Evolutionary conservation across 352 stramenopile species (phyloP).

Genomic region (Phytophthora hybrid): DNA sequence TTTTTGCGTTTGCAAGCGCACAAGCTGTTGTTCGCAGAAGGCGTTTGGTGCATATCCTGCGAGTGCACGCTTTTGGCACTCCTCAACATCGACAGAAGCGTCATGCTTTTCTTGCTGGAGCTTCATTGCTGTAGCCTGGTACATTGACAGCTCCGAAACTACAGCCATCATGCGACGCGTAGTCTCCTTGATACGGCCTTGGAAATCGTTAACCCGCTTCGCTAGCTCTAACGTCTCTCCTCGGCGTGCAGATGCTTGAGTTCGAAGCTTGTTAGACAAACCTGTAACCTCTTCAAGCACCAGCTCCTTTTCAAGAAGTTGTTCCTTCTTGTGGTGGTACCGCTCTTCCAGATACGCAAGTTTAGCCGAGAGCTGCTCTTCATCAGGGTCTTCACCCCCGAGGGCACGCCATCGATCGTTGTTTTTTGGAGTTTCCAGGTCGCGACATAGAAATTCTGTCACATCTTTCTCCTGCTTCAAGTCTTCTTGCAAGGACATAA

Average conservation of each 20-base stretch:
- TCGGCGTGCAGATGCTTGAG: constrained; percentile 77
- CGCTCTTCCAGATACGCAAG: constrained; percentile 87
- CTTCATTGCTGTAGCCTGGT: constrained; percentile 95
- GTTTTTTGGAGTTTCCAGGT: constrained; percentile 93
- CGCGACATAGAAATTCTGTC: constrained; percentile 89
- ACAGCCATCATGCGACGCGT: constrained; percentile 96
- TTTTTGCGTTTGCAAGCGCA: constrained; percentile 65
- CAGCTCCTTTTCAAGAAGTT: constrained; percentile 95
- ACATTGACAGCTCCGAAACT: constrained; percentile 95
- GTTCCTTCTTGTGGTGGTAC: constrained; percentile 92
- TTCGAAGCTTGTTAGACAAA: constrained; percentile 85
- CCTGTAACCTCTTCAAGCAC: constrained; percentile 94
- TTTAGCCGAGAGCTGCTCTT: constrained; percentile 89
- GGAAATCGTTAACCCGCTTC: constrained; percentile 92
- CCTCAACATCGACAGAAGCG: constrained; percentile 68
- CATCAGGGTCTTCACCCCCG: constrained; percentile 89
- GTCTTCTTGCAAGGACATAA: constrained; percentile 84
- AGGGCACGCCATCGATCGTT: constrained; percentile 88
- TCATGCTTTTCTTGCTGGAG: constrained; percentile 94
- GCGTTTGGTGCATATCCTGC: constrained; percentile 78
- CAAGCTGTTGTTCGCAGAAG: constrained; percentile 80
- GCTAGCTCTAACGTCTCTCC: constrained; percentile 86
- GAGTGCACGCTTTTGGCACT: constrained; percentile 63
- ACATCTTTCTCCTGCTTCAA: constrained; percentile 88
- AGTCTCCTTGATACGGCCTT: constrained; percentile 90